Evolutionary conservation across 2,329 filamentous ascomycete genomes (phyloP).

Genomic region (Colletotrichum abscissum): DNA sequence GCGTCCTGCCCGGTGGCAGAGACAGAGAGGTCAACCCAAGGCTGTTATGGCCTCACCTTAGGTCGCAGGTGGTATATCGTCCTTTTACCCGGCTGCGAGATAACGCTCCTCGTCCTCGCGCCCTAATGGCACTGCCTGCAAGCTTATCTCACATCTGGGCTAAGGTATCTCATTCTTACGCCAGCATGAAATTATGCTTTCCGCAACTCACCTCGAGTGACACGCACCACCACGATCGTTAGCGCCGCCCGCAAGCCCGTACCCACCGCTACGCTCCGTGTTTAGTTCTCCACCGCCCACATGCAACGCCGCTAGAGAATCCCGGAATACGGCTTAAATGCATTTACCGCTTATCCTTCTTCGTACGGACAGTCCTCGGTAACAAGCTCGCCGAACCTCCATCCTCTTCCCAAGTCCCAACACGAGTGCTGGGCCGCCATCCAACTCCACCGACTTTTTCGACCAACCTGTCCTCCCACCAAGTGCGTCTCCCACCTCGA

Average conservation of each 20-base stretch:
- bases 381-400: slow-evolving; percentile 25
- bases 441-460: slow-evolving; percentile 33
- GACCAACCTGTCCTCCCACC: slow-evolving; percentile 24
- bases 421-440: slow-evolving; percentile 30
- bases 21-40: not conserved
- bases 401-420: slow-evolving; percentile 31
- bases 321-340: slow-evolving; percentile 21
- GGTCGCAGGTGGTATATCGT: slow-evolving; percentile 2
- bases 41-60: not conserved
- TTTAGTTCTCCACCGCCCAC: slow-evolving; percentile 11
- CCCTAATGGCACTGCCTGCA: slow-evolving; percentile 1
- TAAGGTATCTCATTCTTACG: slow-evolving; percentile 5
- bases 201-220: slow-evolving; percentile 15
- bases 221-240: slow-evolving; percentile 24
- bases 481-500: slow-evolving; percentile 8
- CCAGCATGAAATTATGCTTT: slow-evolving; percentile 28
- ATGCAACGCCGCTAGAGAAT: slow-evolving; percentile 17
- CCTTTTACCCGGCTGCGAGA: slow-evolving; percentile 12
- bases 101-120: slow-evolving; percentile 12
- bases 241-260: slow-evolving; percentile 18
- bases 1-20: slow-evolving; percentile 3
- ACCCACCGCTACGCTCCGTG: slow-evolving; percentile 22
- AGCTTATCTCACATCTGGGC: slow-evolving; percentile 25
- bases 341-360: slow-evolving; percentile 28
- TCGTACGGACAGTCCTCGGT: slow-evolving; percentile 10